Percentiles rank a stretch among this genome's conserved stretches.
Conservation (phyloP, 129 eudicot genomes). For the Flaveria ramosissima region DNA sequence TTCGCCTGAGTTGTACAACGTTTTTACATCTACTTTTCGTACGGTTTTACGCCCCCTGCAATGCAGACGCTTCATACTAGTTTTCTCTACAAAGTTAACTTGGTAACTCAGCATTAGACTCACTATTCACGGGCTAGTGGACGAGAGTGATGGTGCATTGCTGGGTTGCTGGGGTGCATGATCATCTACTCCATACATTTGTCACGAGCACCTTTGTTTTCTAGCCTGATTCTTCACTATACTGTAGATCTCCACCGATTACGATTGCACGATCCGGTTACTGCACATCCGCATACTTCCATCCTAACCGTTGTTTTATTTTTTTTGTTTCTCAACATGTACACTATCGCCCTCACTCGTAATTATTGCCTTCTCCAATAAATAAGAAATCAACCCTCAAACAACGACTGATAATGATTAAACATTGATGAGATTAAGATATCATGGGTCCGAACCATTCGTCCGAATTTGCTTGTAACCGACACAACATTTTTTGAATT, state of each 20-base stretch:
- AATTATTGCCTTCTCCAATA: background rate
- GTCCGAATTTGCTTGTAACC: background rate
- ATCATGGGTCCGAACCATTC: background rate
- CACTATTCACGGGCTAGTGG: slow-evolving; percentile 5
- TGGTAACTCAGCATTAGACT: slow-evolving; percentile 2
- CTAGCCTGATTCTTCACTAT: slow-evolving; percentile 31
- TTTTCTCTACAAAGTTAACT: background rate
- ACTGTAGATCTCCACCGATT: slow-evolving; percentile 6
- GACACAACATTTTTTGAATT: background rate
- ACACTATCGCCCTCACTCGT: background rate
- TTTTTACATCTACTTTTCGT: no score
- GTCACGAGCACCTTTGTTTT: slow-evolving; percentile 37
- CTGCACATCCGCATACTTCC: slow-evolving; percentile 4
- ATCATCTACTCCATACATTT: slow-evolving; percentile 30
- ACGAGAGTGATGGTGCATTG: slow-evolving; percentile 34
- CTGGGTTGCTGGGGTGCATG: slow-evolving; percentile 42
- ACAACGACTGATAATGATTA: background rate
- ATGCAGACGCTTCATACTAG: no score
- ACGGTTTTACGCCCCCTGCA: no score
- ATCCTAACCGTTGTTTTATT: background rate
- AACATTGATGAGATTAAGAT: background rate
- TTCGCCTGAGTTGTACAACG: no score
- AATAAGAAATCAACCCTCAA: background rate
- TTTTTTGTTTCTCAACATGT: background rate
- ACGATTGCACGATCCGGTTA: background rate